Evolutionary conservation across 495 filamentous ascomycete genomes (phyloP).

Genomic region (Penicillium goetzii): DNA sequence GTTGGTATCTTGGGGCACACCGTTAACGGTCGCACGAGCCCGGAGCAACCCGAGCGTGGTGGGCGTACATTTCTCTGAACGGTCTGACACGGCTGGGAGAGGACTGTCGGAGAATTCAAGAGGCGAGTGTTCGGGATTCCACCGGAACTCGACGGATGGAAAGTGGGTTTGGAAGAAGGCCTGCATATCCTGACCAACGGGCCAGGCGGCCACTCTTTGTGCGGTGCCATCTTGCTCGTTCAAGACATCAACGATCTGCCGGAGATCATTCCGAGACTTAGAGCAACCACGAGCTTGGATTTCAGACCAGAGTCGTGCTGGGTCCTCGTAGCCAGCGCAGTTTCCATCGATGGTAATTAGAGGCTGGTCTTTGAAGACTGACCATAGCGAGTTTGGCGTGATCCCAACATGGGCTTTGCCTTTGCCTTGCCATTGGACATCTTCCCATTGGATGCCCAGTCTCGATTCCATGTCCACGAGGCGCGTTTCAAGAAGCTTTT

Average conservation of each 20-base stretch:
- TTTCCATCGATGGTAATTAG: slow-evolving; percentile 37
- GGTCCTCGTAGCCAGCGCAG: slow-evolving; percentile 32
- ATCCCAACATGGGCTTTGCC: slow-evolving; percentile 24
- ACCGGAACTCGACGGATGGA: slow-evolving; percentile 30
- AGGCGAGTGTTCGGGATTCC: slow-evolving; percentile 38
- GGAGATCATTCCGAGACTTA: slow-evolving; percentile 33
- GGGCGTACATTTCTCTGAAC: slow-evolving; percentile 20
- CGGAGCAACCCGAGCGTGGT: slow-evolving; percentile 39
- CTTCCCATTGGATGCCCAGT: slow-evolving; percentile 37
- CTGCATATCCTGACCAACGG: slow-evolving; percentile 6
- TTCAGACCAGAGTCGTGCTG: slow-evolving; percentile 33
- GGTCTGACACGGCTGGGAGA: slow-evolving; percentile 17
- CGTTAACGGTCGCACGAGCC: slow-evolving; percentile 26
- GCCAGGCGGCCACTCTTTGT: slow-evolving; percentile 16
- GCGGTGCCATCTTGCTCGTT: slow-evolving; percentile 38
- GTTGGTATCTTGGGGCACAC: slow-evolving; percentile 19
- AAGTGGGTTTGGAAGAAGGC: not conserved
- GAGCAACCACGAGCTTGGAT: slow-evolving; percentile 40
- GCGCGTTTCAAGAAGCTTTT: slow-evolving; percentile 30
- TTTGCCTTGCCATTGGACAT: slow-evolving; percentile 12
- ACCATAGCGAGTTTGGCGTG: slow-evolving; percentile 18
- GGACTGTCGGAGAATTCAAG: slow-evolving; percentile 32
- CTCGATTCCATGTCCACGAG: slow-evolving; percentile 35
- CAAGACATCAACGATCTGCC: slow-evolving; percentile 34
- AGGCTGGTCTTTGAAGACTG: slow-evolving; percentile 30